Percentiles rank a stretch among this genome's conserved stretches.
phyloP scores from a whole-genome alignment of 106 monocot genomes.

The Chionographis japonica region DNA sequence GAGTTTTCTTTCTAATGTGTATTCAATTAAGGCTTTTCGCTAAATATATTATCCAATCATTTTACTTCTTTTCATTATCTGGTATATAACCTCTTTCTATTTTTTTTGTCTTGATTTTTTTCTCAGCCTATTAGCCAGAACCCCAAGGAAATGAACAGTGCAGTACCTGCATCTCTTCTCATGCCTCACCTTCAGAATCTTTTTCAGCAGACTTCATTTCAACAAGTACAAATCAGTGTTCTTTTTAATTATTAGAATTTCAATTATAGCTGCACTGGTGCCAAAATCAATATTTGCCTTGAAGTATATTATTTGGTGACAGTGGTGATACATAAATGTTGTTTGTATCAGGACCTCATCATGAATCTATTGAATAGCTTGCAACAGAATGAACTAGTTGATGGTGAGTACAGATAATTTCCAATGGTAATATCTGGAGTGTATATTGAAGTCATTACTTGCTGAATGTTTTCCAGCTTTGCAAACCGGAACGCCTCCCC shows the following conservation, averaged over 20 bases:
- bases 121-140: slow-evolving; percentile 42
- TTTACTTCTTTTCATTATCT: background rate
- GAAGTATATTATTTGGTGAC: background rate
- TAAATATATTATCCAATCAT: too few relatives aligned
- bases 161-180: slow-evolving; percentile 66
- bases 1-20: background rate
- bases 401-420: slow-evolving; percentile 34
- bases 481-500: slow-evolving; percentile 41
- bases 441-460: background rate
- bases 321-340: background rate
- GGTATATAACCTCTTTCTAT: background rate
- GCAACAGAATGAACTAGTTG: slow-evolving; percentile 59
- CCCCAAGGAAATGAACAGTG: slow-evolving; percentile 49
- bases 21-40: background rate
- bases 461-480: slow-evolving; percentile 30
- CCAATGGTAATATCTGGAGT: background rate
- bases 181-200: slow-evolving; percentile 95
- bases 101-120: background rate
- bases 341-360: slow-evolving; percentile 67
- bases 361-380: slow-evolving; percentile 72
- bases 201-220: slow-evolving; percentile 84
- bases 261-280: too few relatives aligned
- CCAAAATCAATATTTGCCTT: background rate
- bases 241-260: background rate
- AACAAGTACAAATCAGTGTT: slow-evolving; percentile 47